Evolutionary conservation across 1,284 basidiomycete species (phyloP).

Genomic region (Ustilago shanxiensis): DNA sequence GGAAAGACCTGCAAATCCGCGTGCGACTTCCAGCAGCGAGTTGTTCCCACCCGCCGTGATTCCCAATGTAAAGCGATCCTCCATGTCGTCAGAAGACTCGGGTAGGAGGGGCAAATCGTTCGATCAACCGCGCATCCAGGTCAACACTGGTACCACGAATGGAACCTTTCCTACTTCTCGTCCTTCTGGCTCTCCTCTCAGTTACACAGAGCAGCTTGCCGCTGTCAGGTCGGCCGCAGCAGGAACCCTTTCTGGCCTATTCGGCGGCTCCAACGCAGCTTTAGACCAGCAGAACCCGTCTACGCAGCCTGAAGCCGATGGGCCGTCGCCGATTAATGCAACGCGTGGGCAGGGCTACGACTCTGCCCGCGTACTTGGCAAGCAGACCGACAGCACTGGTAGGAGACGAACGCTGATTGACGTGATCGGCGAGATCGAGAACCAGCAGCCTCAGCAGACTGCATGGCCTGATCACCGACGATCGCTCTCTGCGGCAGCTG

Average conservation of each 20-base stretch:
- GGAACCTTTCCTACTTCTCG: constrained; percentile 28
- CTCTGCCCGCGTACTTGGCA: constrained; percentile 41
- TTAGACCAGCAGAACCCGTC: constrained; percentile 29
- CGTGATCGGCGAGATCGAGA: constrained; percentile 48
- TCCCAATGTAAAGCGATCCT: constrained; percentile 19
- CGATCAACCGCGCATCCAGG: constrained; percentile 23
- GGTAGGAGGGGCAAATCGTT: constrained; percentile 23
- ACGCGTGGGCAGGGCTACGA: constrained; percentile 45
- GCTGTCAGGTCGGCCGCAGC: constrained; percentile 45
- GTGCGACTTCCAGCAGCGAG: constrained; percentile 34
- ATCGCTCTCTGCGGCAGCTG: constrained; percentile 28
- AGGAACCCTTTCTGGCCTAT: constrained; percentile 38
- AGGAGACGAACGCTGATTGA: constrained; percentile 41
- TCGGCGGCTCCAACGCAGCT: constrained; percentile 32
- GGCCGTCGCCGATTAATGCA: constrained; percentile 33
- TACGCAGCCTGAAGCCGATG: constrained; percentile 16
- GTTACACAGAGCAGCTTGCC: constrained; percentile 42
- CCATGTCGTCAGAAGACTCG: constrained; percentile 20
- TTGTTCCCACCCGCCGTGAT: constrained; percentile 18
- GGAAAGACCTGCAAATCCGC: constrained; percentile 18
- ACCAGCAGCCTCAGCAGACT: constrained; percentile 15
- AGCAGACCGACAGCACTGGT: constrained; percentile 14
- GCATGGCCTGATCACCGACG: constrained; percentile 27
- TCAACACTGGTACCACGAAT: constrained; percentile 17
- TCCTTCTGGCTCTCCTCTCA: constrained; percentile 32